Evolutionary conservation across 768 basidiomycete species (phyloP), one percentile per base, ranked within the genome.

Genomic region (Trametes cingulata): DNA sequence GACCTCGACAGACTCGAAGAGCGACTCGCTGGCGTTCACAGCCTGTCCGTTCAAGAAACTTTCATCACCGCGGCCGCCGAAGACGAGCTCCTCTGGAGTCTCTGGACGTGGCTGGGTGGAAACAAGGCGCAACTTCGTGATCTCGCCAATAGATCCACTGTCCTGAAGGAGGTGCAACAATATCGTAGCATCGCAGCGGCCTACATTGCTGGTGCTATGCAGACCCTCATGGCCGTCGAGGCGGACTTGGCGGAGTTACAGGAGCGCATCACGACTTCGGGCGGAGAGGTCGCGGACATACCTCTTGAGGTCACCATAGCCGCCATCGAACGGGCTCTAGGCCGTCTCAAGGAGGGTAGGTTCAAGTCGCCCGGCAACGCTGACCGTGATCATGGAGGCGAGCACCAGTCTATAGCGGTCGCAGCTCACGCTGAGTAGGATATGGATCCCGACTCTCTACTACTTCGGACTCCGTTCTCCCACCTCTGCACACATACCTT

Each of bases 191-290:
- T 80, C 58, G 90, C 91, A 1, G 72, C 79, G 27, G 80, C 75
- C 6, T 88, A 88, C 62, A 88, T 92, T 17, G 79, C 78, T 37
- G 81, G 81, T 0, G 81, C 88, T 7, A 66, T 88, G 63, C 84
- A 85, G 48, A 77, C 82, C 3, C 72, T 92, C 61, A 73, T 81
- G 19, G 74, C 75, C 33, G 81, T 91, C 82, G 82, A 82, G 61
- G 85, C 82, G 22, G 88, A 91, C 62, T 83, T 92, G 77, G 86
- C 88, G 66, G 88, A 88, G 43, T 73, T 92, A 58, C 78, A 88
- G 60, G 86, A 89, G 66, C 77, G 86, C 17, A 85, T 89, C 1
- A 80, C 86, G 6, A 80, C 82, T 29, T 87, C 90, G 0, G 83
- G 83, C 51, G 71, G 90, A 2, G 69, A 80, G 6, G 83, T 80